Evolutionary conservation across 2,329 filamentous ascomycete species (phyloP).

Genomic region (Paraconiothyrium sp.): DNA sequence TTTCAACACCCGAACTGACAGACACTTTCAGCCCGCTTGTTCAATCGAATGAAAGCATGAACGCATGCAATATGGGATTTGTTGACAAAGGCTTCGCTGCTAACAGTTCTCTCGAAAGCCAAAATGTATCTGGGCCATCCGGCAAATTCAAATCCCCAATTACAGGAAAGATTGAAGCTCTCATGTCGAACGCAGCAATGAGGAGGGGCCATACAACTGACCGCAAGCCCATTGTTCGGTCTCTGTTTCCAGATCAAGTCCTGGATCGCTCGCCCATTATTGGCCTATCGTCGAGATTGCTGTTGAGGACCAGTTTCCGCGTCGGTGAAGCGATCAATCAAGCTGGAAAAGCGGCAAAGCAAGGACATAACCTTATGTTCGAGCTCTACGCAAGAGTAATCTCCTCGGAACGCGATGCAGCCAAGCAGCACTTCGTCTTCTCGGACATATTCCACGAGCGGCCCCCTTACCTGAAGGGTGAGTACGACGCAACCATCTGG

Average conservation of each 20-base stretch:
- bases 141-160: conserved; percentile 38
- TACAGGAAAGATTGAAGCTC: conserved; percentile 28
- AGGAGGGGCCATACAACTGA: conserved; percentile 7
- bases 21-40: conserved; percentile 14
- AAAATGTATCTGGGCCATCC: conserved; percentile 9
- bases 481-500: conserved; percentile 56
- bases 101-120: not conserved
- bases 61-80: not conserved
- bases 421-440: conserved; percentile 71
- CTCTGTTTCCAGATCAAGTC: conserved; percentile 60
- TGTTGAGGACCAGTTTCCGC: conserved; percentile 70
- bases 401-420: conserved; percentile 64
- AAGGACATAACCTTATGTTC: conserved; percentile 61
- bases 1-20: not conserved
- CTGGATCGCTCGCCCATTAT: conserved; percentile 64
- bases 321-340: conserved; percentile 68
- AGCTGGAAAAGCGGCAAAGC: conserved; percentile 57
- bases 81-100: not conserved
- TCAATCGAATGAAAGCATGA: not conserved
- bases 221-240: conserved; percentile 59
- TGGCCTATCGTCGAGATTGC: conserved; percentile 58
- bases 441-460: conserved; percentile 68
- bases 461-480: conserved; percentile 62
- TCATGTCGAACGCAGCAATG: conserved; percentile 19
- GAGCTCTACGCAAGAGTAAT: conserved; percentile 72